These are phyloP conservation scores for Paramecium octaurelia DNA, from an alignment of 73 alveolate genomes.

Conservation along the genomic window DNA sequence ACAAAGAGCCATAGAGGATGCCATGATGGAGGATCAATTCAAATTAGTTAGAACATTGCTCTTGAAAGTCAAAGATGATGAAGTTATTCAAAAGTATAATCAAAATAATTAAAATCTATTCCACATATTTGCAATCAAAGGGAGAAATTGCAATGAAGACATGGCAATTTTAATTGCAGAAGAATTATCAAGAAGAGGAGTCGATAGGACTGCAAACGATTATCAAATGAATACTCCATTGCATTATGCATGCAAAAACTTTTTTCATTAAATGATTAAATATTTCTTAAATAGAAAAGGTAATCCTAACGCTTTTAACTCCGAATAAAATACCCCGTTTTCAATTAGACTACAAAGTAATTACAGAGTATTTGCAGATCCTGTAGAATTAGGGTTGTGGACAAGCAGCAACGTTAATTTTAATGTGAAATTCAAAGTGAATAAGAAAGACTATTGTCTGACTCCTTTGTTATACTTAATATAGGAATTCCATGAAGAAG, in stretches of 20 bases:
- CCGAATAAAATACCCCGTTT: constrained; percentile 38
- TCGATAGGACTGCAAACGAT: constrained; percentile 62
- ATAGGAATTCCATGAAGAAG: not conserved
- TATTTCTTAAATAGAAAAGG: constrained; percentile 39
- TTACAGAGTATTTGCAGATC: not conserved
- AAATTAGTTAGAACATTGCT: constrained; percentile 69
- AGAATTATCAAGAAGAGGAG: constrained; percentile 59
- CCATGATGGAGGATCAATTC: constrained; percentile 72
- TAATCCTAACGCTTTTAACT: constrained; percentile 37
- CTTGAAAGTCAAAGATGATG: constrained; percentile 66
- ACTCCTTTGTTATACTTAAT: not conserved
- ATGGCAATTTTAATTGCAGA: not conserved
- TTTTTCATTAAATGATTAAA: not conserved
- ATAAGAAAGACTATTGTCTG: not conserved
- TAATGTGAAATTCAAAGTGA: not conserved
- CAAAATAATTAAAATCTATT: constrained; percentile 65
- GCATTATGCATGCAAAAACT: constrained; percentile 69
- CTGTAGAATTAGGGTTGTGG: not conserved
- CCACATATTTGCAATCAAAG: constrained; percentile 71
- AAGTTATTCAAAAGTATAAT: constrained; percentile 55
- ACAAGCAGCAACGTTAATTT: not conserved
- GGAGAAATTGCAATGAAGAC: constrained; percentile 16
- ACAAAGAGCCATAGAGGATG: constrained; percentile 76
- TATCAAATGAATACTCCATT: constrained; percentile 67
- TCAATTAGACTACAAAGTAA: constrained; percentile 40